These are phyloP conservation scores for Friedmanniomyces endolithicus DNA, from an alignment of 495 filamentous ascomycete species.

Conservation along the genomic window DNA sequence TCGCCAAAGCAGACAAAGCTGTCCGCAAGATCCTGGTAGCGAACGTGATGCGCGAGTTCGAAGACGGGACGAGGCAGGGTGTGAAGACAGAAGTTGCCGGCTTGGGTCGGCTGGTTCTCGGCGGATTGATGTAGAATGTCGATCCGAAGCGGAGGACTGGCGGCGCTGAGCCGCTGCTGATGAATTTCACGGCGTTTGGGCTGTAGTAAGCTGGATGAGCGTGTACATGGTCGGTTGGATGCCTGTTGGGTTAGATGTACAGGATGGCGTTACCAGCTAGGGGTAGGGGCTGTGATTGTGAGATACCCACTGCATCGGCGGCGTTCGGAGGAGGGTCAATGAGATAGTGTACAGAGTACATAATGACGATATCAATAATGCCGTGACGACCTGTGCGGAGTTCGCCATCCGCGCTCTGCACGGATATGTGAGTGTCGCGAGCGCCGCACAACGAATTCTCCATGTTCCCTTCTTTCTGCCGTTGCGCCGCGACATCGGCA, in stretches of 20 bases:
- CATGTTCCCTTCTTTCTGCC: neutral
- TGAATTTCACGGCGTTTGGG: neutral
- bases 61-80: conserved; percentile 63
- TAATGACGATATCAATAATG: neutral
- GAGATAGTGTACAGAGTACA: neutral
- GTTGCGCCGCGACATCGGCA: no score
- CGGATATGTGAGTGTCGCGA: neutral
- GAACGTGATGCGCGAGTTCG: conserved; percentile 81
- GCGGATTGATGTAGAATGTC: conserved; percentile 58
- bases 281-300: neutral
- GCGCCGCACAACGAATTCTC: neutral
- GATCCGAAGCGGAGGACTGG: neutral
- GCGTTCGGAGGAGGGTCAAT: neutral
- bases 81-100: conserved; percentile 70
- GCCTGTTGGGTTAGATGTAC: neutral
- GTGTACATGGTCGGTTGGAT: neutral
- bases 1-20: conserved; percentile 76
- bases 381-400: neutral
- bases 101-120: conserved; percentile 77
- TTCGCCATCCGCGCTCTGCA: neutral
- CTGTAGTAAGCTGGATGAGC: neutral
- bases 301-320: neutral
- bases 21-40: conserved; percentile 77
- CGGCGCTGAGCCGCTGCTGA: neutral
- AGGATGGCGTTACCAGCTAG: no score